These are phyloP conservation scores for California macrophylla DNA, from an alignment of 441 rosid genomes.

Conservation along the genomic window DNA sequence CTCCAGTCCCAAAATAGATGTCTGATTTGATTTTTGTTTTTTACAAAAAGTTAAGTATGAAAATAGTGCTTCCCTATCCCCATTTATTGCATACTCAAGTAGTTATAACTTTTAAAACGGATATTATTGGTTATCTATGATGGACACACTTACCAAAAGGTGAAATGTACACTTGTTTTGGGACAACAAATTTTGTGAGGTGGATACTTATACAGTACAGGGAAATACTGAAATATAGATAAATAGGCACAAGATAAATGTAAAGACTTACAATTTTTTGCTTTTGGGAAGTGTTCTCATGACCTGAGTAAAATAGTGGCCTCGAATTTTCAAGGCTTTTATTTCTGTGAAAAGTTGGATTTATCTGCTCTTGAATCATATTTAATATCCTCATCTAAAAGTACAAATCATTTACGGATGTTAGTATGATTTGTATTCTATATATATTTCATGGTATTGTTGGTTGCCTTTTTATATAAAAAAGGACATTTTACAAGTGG, in stretches of 20 bases:
- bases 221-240: neutral
- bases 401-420: neutral
- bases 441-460: neutral
- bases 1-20: neutral
- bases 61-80: neutral
- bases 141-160: too few species aligned
- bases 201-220: neutral
- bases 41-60: neutral
- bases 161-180: too few species aligned
- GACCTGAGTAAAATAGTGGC: neutral
- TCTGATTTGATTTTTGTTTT: neutral
- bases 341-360: neutral
- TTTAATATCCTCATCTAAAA: neutral
- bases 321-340: neutral
- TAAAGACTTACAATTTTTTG: neutral
- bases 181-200: too few species aligned
- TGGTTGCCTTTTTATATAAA: neutral
- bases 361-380: neutral
- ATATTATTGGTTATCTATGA: neutral
- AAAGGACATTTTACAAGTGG: constrained; percentile 4
- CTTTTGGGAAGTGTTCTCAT: neutral
- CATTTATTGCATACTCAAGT: neutral
- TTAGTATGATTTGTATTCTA: neutral
- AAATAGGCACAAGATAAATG: neutral
- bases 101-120: neutral